Base-by-base conservation (phyloP, 2,329 filamentous ascomycete species). In the Pyricularia grisea region DNA sequence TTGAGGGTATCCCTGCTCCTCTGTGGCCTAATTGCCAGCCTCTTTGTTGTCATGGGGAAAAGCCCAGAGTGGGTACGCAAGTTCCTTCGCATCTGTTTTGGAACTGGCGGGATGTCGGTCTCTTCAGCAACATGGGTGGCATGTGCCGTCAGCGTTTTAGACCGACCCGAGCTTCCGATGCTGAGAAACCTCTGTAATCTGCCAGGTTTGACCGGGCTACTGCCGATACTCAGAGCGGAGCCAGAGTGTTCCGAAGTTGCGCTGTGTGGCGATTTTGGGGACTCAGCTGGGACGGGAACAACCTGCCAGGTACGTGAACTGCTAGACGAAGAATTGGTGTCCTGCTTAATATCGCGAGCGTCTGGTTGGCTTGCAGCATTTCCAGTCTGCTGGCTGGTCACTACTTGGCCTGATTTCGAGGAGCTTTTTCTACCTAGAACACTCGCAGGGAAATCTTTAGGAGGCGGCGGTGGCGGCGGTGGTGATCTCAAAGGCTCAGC, bases 1-100 rank as follows among this genome's bases (percentile, higher is more conserved):
- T 81, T 81, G 30, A 85, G 73, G 0, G 81, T 83, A 30, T 84
- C 83, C 71, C 80, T 80, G 72, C 81, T 84, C n/a, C 77, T 72
- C 36, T 81, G 79, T 0, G 76, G 75, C 64, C 77, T 79, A 65
- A 82, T 72, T 6, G 76, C 73, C 12, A 80, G 71, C 60, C 77
- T 78, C 71, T 79, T 81, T 1, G 78, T 75, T 17, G 76, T 74
- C 66, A 76, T 73, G 0, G 79, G 77, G 25, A 78, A 77, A n/a
- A 73, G 71, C 25, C 75, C 75, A 14, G 74, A 72, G 36, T 78
- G 79, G 61, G 78, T 77, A 36, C 76, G 75, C 36, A 80, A 71
- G 75, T 50, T 66, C 72, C 70, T 80, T 77, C 31, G 55, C 6
- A 78, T 74, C 33, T 78, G 76, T 31, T 72, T 72, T 5, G 80